Base-by-base conservation (phyloP, 2,329 filamentous ascomycete genomes). In the Fusarium sp. region DNA sequence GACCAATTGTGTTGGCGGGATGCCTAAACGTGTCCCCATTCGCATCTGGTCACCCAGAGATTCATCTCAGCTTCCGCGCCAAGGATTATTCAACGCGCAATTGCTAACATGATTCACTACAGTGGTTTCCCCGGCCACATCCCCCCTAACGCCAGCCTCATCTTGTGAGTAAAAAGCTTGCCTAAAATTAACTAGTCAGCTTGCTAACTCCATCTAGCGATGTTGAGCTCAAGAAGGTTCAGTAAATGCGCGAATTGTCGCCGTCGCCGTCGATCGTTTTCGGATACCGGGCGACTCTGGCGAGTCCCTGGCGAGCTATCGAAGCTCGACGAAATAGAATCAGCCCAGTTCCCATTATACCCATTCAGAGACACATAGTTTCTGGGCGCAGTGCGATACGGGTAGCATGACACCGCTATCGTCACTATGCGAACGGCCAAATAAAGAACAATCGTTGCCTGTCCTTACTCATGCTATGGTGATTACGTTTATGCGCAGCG, bases 81-180 rank as follows among this genome's bases (percentile, higher is more conserved):
- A 30, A n/a, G 9, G n/a, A 31, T 31, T 28, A 47, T 34, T 30
- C 2, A 28, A 8, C 10, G 46, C 28, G 12, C 28, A 44, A 31
- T 6, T 27, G 56, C 73, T 71, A 60, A 76, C 62, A 52, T 27
- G 2, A 11, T 15, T 56, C 18, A n/a, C 34, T 67, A 65, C 70
- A 94, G 92, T 74, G 94, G 94, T 60, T 96, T 95, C 84, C 89
- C 92, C 36, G 91, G 90, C 61, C 85, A 91, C 76, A 97, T 97
- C 69, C 94, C 94, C 66, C 82, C 90, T 40, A 89, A 91, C 75
- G 84, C 93, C n/a, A 89, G 87, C 71, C 87, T 97, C 68, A 87
- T 97, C 84, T 97, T 97, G 94, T 96, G 87, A 87, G 93, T 68
- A n/a, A n/a, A 18, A n/a, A n/a, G 40, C 30, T 34, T 43, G 11